These are phyloP conservation scores for Lachancea dasiensis DNA, from an alignment of 805 yeast genomes.

Conservation along the genomic window DNA sequence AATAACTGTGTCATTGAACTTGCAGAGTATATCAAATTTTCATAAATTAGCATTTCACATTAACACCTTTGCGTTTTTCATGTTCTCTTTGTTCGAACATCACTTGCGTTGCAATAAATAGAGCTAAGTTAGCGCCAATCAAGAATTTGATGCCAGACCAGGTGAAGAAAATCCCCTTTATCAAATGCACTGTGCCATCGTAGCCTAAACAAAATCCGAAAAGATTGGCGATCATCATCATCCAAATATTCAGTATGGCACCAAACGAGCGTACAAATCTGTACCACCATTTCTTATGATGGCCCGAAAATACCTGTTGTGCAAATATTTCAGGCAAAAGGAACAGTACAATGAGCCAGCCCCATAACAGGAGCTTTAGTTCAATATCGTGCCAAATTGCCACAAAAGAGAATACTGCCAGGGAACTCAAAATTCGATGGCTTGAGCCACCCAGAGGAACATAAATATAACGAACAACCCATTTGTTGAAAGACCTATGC, in stretches of 20 bases:
- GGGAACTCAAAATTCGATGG: slow-evolving; percentile 65
- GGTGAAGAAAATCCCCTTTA: slow-evolving; percentile 69
- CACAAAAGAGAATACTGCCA: slow-evolving; percentile 88
- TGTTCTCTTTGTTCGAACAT: slow-evolving; percentile 91
- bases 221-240: slow-evolving; percentile 96
- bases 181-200: slow-evolving; percentile 68
- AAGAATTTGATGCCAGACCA: slow-evolving; percentile 59
- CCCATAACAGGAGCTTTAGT: slow-evolving; percentile 83
- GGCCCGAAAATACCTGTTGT: slow-evolving; percentile 38
- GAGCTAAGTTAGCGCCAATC: slow-evolving; percentile 50
- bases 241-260: slow-evolving; percentile 85
- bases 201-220: slow-evolving; percentile 92
- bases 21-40: too few relatives aligned
- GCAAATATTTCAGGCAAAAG: slow-evolving; percentile 79
- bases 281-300: slow-evolving; percentile 54
- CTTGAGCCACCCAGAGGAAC: slow-evolving; percentile 84
- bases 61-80: slow-evolving; percentile 78
- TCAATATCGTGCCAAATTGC: slow-evolving; percentile 99
- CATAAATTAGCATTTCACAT: slow-evolving; percentile 56
- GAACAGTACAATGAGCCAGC: slow-evolving; percentile 87
- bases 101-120: slow-evolving; percentile 82
- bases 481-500: slow-evolving; percentile 91
- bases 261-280: slow-evolving; percentile 82
- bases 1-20: too few relatives aligned
- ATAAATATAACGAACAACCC: slow-evolving; percentile 85